Base-by-base conservation (phyloP, 2,329 filamentous ascomycete species). In the Didymosphaeria variabile region DNA sequence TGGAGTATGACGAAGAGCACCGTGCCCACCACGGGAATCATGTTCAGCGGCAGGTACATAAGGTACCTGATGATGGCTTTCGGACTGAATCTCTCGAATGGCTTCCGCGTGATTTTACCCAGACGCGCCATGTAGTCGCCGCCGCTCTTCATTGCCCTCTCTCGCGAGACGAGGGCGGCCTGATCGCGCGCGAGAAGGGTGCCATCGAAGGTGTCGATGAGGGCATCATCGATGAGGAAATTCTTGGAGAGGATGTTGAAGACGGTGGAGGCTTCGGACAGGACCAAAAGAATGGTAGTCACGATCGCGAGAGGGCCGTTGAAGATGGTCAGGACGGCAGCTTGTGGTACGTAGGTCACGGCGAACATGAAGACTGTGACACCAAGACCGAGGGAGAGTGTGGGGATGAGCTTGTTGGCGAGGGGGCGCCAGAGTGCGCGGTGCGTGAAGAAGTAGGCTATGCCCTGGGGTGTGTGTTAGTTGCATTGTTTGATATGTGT, bases 181-280 rank as follows among this genome's bases (percentile, higher is more conserved):
- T 86, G 81, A 8, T 85, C 83, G 54, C 83, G 81, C 4, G 83
- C 81, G 2, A 90, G 68, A 2, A 90, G 81, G 0, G 83, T 84
- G 19, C 91, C 93, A 73, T 97, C 94, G 75, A 97, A 97, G 0
- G 92, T 94, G 76, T 97, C 93, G 29, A 95, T 83, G 36, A 97
- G 83, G 0, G 92, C 91, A 63, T 96, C 92, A 66, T 92, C 88
- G 47, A 97, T 86, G 40, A 97, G 80, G 74, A 93, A 94, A 45
- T 86, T 90, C 69, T 89, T 88, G 47, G 84, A 83, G n/a, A 90
- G 74, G 34, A 87, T 74, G 59, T 79, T 82, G 68, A 82, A 82
- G 57, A 84, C 77, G 17, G 83, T 84, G 45, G 80, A 82, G 63
- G 78, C 79, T 67, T 85, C 83, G 64, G 80, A 82, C 51, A 78